Evolutionary conservation across 2,329 filamentous ascomycete species (phyloP).

Genomic region (Stachybotrys echinatus): DNA sequence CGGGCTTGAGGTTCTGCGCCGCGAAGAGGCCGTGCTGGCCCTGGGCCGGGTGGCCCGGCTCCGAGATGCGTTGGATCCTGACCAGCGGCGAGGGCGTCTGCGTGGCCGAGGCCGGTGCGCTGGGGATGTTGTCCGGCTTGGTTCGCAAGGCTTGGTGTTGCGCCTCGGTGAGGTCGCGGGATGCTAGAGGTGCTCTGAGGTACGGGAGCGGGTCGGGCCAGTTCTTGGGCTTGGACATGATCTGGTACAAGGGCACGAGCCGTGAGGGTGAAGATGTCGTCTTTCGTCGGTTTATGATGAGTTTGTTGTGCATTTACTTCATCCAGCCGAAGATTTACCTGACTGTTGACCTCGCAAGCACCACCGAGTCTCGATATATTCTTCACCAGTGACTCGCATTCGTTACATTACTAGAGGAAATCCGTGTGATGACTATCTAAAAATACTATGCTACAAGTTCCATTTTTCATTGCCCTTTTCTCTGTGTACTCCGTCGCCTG

Average conservation of each 20-base stretch:
- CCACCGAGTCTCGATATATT: too few relatives aligned
- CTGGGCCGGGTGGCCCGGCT: constrained; percentile 49
- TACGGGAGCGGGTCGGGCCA: constrained; percentile 53
- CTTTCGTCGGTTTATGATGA: too few relatives aligned
- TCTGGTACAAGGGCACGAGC: too few relatives aligned
- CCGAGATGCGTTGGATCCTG: constrained; percentile 47
- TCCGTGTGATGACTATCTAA: background rate
- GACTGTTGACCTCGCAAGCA: too few relatives aligned
- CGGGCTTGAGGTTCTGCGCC: constrained; percentile 44
- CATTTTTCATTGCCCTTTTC: background rate
- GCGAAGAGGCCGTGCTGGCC: constrained; percentile 59
- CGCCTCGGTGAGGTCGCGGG: constrained; percentile 22
- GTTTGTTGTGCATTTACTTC: too few relatives aligned
- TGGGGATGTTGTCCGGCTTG: constrained; percentile 13
- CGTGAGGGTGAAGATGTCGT: too few relatives aligned
- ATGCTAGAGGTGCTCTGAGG: constrained; percentile 43
- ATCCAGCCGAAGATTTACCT: too few relatives aligned
- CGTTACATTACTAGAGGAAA: too few relatives aligned
- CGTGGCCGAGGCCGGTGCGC: constrained; percentile 21
- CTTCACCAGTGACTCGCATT: too few relatives aligned
- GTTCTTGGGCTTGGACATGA: constrained; percentile 43
- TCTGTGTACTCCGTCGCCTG: too few relatives aligned
- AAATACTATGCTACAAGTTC: constrained; percentile 5
- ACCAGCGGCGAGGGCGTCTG: constrained; percentile 43
- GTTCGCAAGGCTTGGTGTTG: constrained; percentile 32